Evolutionary conservation across 345 rosid genomes (phyloP).

Genomic region (Brassica cretica): DNA sequence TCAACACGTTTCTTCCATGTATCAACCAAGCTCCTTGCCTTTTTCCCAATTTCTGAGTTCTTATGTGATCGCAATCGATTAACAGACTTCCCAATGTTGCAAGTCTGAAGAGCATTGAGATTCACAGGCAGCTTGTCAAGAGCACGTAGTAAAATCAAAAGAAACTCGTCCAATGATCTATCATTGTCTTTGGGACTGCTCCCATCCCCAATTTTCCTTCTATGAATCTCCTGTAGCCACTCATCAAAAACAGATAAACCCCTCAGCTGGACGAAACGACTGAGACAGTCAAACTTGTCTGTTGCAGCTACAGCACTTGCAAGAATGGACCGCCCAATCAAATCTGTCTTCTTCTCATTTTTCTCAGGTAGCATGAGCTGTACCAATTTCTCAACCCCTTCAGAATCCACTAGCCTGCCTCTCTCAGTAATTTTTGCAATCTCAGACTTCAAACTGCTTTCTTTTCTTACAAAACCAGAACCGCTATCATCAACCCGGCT

Average conservation of each 20-base stretch:
- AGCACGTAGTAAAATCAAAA: conserved; percentile 72
- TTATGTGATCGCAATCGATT: conserved; percentile 81
- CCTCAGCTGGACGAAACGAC: conserved; percentile 71
- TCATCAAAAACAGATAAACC: conserved; percentile 89
- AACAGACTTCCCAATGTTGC: conserved; percentile 89
- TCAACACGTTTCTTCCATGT: conserved; percentile 97
- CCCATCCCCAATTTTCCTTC: conserved; percentile 77
- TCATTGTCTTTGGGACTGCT: conserved; percentile 64
- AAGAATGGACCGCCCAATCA: conserved; percentile 61
- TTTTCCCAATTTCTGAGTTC: conserved; percentile 80
- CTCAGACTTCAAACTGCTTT: conserved; percentile 62
- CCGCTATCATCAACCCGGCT: conserved; percentile 63
- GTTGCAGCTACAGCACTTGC: conserved; percentile 79
- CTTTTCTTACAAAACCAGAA: conserved; percentile 53
- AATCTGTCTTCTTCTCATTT: conserved; percentile 69
- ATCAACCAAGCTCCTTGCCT: conserved; percentile 88
- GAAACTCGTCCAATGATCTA: conserved; percentile 70
- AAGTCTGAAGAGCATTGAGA: conserved; percentile 84
- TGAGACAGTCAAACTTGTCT: conserved; percentile 77
- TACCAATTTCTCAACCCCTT: conserved; percentile 78
- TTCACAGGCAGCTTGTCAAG: conserved; percentile 89
- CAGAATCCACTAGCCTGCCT: conserved; percentile 75
- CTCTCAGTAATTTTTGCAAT: conserved; percentile 71
- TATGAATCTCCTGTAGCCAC: conserved; percentile 96
- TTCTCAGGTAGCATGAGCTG: conserved; percentile 72